Evolutionary conservation across 768 basidiomycete genomes (phyloP), one percentile per base, ranked within the genome.

Genomic region (Tubosaeta sp.): DNA sequence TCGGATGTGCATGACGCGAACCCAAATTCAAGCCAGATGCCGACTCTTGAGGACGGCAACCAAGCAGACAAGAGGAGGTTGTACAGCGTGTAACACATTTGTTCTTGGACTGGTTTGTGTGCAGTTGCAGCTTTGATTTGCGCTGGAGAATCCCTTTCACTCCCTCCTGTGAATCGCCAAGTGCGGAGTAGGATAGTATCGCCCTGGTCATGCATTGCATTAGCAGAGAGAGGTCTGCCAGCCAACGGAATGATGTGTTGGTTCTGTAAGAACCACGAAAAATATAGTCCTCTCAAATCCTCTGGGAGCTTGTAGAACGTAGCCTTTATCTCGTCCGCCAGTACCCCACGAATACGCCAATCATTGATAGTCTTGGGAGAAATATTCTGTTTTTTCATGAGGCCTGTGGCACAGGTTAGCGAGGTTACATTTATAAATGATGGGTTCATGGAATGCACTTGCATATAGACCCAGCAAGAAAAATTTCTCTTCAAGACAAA

Each of bases 221-320:
- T 14, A 2, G 22, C 19, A 13, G 35, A 16, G n/a, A 34, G n/a
- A 4, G 36, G 24, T 12, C 35, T 12, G 7, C 38, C 32, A 22
- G 69, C 60, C 27, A 11, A 14, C 27, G 39, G 27, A n/a, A 73
- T 31, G 11, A 73, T 46, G 38, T 64, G 53, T 42, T 69, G 59
- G 51, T 74, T 67, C 29, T 68, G 25, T 34, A 70, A 55, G 46
- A 74, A 71, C 73, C 73, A 72, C 1, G 65, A 39, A 46, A 69
- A 72, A 55, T 67, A 70, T 7, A 18, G 47, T 13, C 67, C 72
- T 46, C 66, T 58, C 16, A 9, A 10, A 18, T 19, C 4, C n/a
- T 46, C 31, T 3, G 70, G 69, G 8, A 69, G 7, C 8, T 42
- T 38, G 31, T 67, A 57, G 50, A 54, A 73, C 1, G 57, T 44